Conservation (phyloP, 129 eudicot genomes). For the Helianthus tuberosus region DNA sequence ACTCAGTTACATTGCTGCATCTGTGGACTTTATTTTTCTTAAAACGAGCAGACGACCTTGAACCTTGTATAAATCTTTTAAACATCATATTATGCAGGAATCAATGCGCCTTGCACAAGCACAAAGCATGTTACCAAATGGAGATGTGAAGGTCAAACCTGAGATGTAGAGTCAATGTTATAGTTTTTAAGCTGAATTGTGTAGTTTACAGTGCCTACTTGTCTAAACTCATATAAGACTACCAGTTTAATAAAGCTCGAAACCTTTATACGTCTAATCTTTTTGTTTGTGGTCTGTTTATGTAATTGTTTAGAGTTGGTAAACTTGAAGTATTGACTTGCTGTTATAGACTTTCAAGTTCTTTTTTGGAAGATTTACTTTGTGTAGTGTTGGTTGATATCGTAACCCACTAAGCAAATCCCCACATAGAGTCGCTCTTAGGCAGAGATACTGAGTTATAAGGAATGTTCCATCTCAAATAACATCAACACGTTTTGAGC, state of each 20-base stretch:
- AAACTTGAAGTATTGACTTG: neutral
- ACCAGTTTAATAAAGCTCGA: neutral
- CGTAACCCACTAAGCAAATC: no score
- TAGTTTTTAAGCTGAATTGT: conserved; percentile 23
- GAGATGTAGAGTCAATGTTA: conserved; percentile 48
- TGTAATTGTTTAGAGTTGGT: neutral
- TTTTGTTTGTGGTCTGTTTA: conserved; percentile 4
- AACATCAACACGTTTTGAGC: neutral
- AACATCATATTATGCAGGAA: conserved; percentile 58
- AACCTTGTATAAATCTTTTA: neutral
- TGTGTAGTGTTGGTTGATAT: no score
- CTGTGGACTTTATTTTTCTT: neutral
- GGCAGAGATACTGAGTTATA: no score
- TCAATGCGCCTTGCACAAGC: conserved; percentile 70
- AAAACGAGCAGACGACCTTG: neutral
- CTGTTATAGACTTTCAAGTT: no score
- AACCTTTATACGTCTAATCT: neutral
- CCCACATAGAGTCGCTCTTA: no score
- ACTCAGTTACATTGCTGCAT: neutral
- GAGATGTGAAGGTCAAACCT: conserved; percentile 74
- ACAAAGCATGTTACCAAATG: conserved; percentile 72
- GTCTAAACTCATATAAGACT: conserved; percentile 7
- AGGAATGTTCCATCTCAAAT: neutral
- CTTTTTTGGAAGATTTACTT: no score
- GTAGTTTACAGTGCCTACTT: neutral